Evolutionary conservation across 2,329 filamentous ascomycete species (phyloP).

Genomic region (Colletotrichum sp.): DNA sequence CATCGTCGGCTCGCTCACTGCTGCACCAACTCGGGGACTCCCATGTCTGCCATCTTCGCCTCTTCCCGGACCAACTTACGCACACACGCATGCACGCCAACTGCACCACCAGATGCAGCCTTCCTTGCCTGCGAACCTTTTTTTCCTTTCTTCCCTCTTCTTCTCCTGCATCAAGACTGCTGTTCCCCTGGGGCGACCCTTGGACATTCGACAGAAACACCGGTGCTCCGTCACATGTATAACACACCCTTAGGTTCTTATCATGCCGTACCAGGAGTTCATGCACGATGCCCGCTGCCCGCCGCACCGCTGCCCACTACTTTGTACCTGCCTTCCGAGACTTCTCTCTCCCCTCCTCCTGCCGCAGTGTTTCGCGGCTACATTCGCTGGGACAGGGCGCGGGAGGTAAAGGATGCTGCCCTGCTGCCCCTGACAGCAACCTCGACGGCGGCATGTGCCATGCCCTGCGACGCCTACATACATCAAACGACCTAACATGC

Average conservation of each 20-base stretch:
- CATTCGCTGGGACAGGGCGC: not conserved
- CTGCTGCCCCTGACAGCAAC: not conserved
- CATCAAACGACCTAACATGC: conserved; percentile 7
- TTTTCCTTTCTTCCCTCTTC: not conserved
- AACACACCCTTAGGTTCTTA: conserved; percentile 1
- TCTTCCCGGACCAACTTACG: conserved; percentile 1
- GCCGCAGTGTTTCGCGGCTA: conserved; percentile 10
- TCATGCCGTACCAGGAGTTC: conserved; percentile 23
- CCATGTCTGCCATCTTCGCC: conserved; percentile 19
- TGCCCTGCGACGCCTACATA: conserved; percentile 10
- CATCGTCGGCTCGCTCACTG: not conserved
- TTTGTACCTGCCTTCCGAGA: not conserved
- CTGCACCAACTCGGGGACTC: conserved; percentile 6
- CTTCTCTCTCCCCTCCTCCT: not conserved
- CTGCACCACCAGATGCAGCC: not conserved
- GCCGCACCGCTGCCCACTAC: not conserved
- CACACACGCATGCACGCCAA: conserved; percentile 6
- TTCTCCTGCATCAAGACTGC: not conserved
- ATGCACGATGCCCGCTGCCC: conserved; percentile 22
- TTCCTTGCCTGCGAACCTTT: conserved; percentile 12
- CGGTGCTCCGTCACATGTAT: conserved; percentile 18
- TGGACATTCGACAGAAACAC: not conserved
- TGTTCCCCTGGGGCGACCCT: not conserved
- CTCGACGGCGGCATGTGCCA: not conserved
- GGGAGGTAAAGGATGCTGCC: not conserved